Base-by-base conservation (phyloP, 2,329 filamentous ascomycete species). In the Fusarium miscanthi region DNA sequence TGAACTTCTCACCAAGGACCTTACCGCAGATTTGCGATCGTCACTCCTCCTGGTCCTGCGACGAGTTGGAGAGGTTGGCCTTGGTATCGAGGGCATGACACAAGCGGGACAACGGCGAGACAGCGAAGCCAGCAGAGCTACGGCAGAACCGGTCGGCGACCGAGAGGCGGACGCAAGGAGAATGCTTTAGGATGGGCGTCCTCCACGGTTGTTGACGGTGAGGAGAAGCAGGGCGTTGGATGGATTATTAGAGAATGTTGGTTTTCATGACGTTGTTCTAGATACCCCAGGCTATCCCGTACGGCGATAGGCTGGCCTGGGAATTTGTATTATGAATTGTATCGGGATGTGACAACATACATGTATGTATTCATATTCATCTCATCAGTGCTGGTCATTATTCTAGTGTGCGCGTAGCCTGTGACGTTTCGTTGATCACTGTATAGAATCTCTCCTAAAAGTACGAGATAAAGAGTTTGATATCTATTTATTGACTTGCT, bases 1-100 rank as follows among this genome's bases (percentile, higher is more conserved):
- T 1, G 94, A 97, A 59, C 84, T 99, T 21, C 85, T 99, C 61
- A 89, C 88, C 70, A 93, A 94, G 68, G 95, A 98, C 73, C 87
- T 98, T 74, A 93, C 91, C 16, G 80, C 87, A 4, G 96, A 99
- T 72, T 86, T 98, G 37, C 90, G 97, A 68, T 83, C 89, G 14
- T 92, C 93, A 2, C 86, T 99, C 45, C 91, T 97, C 69, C 88
- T 90, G 2, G 87, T 98, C 30, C 86, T 98, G 69, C 87, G 92
- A 74, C 87, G 95, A 41, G 92, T 98, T 3, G 97, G 96, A 57
- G 95, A 98, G 82, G 89, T 93, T 6, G 87, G 85, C 23, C 80
- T 92, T 2, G 89, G 88, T 6, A 89, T 90, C 57, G 83, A 86
- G 68, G 85, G 84, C 5, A 85, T 89, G 84, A 77, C 78, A 37